Conservation (phyloP, 208 protist species). For the Borovskyia barvae region DNA sequence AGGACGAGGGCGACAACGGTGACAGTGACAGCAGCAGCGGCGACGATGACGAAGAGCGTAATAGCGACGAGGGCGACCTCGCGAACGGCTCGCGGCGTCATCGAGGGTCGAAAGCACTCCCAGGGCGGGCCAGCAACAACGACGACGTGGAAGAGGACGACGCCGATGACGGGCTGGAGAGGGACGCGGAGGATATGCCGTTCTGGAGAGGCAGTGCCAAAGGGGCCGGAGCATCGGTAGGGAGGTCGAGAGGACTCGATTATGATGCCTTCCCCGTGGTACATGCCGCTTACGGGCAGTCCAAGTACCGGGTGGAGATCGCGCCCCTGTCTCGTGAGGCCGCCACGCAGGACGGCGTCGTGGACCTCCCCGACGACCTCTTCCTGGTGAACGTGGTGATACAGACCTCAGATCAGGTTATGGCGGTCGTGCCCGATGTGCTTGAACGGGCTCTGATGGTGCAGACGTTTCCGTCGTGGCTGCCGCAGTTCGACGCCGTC, state of each 20-base stretch:
- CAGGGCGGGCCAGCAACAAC: not conserved
- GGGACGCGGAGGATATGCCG: not conserved
- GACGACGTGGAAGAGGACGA: slow-evolving; percentile 10
- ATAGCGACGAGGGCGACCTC: not conserved
- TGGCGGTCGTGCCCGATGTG: slow-evolving; percentile 83
- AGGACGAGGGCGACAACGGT: slow-evolving; percentile 13
- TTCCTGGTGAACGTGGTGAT: slow-evolving; percentile 77
- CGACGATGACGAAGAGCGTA: slow-evolving; percentile 22
- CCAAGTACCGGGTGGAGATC: slow-evolving; percentile 51
- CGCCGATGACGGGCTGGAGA: not conserved
- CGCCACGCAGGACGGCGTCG: slow-evolving; percentile 38
- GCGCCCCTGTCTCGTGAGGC: slow-evolving; percentile 43
- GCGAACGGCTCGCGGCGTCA: slow-evolving; percentile 2
- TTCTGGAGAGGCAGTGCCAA: not conserved
- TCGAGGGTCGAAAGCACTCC: not conserved
- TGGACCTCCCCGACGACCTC: slow-evolving; percentile 41
- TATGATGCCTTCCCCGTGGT: slow-evolving; percentile 66
- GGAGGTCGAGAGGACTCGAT: slow-evolving; percentile 7
- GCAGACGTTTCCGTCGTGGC: slow-evolving; percentile 68
- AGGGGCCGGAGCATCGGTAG: not conserved
- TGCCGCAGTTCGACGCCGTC: slow-evolving; percentile 79
- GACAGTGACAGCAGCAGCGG: slow-evolving; percentile 10
- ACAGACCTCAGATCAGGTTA: slow-evolving; percentile 35
- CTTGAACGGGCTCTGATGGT: slow-evolving; percentile 55
- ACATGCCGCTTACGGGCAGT: slow-evolving; percentile 30